Evolutionary conservation across 1,284 basidiomycete genomes (phyloP), one percentile per base, ranked within the genome.

Genomic region (Puccinia novopanici): DNA sequence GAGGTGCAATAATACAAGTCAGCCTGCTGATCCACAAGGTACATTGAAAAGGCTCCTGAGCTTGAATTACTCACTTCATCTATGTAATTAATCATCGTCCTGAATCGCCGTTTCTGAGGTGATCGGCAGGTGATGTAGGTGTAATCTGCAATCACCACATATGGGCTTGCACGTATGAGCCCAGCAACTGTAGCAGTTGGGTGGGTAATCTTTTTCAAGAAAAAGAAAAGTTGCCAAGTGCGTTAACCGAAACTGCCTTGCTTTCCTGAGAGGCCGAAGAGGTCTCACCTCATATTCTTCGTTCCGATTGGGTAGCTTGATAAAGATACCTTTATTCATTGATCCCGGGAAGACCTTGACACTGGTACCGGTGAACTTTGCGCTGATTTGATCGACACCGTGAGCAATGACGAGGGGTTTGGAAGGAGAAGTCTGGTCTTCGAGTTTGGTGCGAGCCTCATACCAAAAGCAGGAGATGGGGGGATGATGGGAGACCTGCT

Each of bases 401-500:
- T 81, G 75, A 15, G 81, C 82, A 24, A 54, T 59, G n/a, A 82
- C 65, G 61, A 65, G 9, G 79, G 82, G 15, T 50, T 63, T 3
- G 75, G 54, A 54, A 63, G 48, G 30, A 78, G 75, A n/a, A n/a
- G n/a, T n/a, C n/a, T n/a, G 40, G 52, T 13, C 50, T 4, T 50
- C 48, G 24, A 50, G 15, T 50, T 48, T 77, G 9, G 85, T 65
- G 82, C 84, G 65, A 50, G 82, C 79, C 74, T 85, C 84, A 22
- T 92, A 92, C 83, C 91, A 91, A 85, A 92, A 98, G 0, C 93
- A 91, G n/a, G n/a, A n/a, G n/a, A n/a, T n/a, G n/a, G n/a, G n/a
- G n/a, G n/a, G n/a, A n/a, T n/a, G n/a, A n/a, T 99, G 96, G 12
- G 93, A 97, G 59, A 98, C 91, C 87, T 96, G 94, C 84, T 85